Base-by-base conservation (phyloP, 805 yeast species). In the Komagataella mondaviorum region DNA sequence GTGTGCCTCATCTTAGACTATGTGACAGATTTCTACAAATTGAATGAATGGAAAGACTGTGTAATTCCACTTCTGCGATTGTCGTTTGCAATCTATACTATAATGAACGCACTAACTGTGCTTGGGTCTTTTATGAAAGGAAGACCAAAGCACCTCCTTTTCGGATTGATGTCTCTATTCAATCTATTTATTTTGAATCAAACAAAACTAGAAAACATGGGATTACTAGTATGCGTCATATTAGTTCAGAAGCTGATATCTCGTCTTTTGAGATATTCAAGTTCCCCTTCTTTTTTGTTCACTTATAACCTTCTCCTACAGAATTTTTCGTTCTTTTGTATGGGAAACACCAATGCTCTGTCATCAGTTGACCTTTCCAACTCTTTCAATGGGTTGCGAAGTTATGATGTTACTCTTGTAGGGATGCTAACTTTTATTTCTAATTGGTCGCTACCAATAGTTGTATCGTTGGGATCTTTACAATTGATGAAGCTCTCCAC, bases 271-370 rank as follows among this genome's bases (percentile, higher is more conserved):
- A 10, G 39, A 10, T 6, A 8, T 8, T 30, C 39, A 10, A 6
- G 14, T 14, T 50, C 62, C 1, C 53, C 75, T 30, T 30, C 39
- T 10, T 12, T 10, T 0, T 46, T 71, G 3, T 65, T 75, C 53
- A 66, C 39, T 14, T 30, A 30, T 10, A 30, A 68, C 2, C 55
- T 88, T 3, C 63, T 84, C 20, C 56, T 88, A 49, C 95, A 88
- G 61, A 82, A 88, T 57, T 69, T 88, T 46, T 69, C 89, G 0
- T 93, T 91, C 62, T 93, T 87, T 68, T 86, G 87, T 18, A 73
- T 85, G 63, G 98, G 98, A 0, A 88, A 87, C 49, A 89, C 98
- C 0, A 93, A 93, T 61, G 88, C 96, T 45, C 73, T 93, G 57
- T 91, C 97, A 0, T 84, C 97, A 0, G 81, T 93, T 20, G 97